These are phyloP conservation scores for Carallia brachiata DNA, from an alignment of 345 rosid genomes.

Conservation along the genomic window DNA sequence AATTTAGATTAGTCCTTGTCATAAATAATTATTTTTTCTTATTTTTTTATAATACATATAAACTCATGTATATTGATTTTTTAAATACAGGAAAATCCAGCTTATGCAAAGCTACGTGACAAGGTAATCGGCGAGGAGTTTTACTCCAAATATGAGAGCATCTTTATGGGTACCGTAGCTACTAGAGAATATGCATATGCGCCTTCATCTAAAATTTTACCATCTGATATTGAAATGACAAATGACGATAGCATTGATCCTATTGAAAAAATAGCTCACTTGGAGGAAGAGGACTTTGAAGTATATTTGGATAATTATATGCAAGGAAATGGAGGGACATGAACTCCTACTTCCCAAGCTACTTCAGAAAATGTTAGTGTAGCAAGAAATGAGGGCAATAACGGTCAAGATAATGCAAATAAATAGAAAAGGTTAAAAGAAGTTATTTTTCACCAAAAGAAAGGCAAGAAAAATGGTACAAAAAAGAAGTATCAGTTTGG, in stretches of 20 bases:
- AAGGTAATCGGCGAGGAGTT: neutral
- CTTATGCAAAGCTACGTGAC: neutral
- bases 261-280: too few species aligned
- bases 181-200: constrained; percentile 3
- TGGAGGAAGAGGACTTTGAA: neutral
- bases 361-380: too few species aligned
- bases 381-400: neutral
- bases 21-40: too few species aligned
- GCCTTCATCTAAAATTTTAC: neutral
- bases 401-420: neutral
- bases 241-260: neutral
- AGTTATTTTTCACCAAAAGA: too few species aligned
- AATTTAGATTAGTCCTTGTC: too few species aligned
- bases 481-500: too few species aligned
- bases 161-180: neutral
- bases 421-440: neutral
- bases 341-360: too few species aligned
- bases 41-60: too few species aligned
- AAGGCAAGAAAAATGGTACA: too few species aligned
- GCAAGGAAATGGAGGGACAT: too few species aligned
- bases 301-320: neutral
- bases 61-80: too few species aligned
- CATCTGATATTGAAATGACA: neutral
- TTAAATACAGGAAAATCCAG: too few species aligned
- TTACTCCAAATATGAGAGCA: neutral